phyloP scores from a whole-genome alignment of 192 early-diverging fungal genomes.

The Cladochytrium replicatum region DNA sequence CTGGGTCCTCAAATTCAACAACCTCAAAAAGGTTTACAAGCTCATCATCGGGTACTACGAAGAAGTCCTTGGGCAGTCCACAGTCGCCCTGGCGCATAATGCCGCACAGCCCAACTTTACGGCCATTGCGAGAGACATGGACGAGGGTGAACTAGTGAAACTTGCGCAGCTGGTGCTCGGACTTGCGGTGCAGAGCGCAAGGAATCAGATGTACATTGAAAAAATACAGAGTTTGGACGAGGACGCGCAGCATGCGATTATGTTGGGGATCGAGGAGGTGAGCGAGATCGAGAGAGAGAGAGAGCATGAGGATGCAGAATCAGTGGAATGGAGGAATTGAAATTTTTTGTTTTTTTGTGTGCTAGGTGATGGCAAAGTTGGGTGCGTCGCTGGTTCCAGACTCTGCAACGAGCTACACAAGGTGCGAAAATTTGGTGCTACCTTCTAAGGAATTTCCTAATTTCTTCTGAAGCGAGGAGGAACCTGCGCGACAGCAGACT shows the following conservation, averaged over 20 bases:
- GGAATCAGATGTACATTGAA: slow-evolving; percentile 75
- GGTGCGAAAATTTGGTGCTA: no score
- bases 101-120: slow-evolving; percentile 69
- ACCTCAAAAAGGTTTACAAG: slow-evolving; percentile 81
- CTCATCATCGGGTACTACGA: slow-evolving; percentile 79
- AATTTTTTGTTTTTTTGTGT: no score
- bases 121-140: slow-evolving; percentile 71
- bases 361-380: no score
- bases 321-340: no score
- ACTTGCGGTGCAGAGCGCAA: slow-evolving; percentile 75
- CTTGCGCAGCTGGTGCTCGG: slow-evolving; percentile 75
- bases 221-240: slow-evolving; percentile 68
- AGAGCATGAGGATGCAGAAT: slow-evolving; percentile 6
- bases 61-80: slow-evolving; percentile 64
- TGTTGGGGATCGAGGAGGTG: slow-evolving; percentile 85
- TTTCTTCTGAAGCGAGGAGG: no score
- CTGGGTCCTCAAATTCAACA: slow-evolving; percentile 92
- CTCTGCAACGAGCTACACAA: no score
- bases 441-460: no score
- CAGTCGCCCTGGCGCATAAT: slow-evolving; percentile 43
- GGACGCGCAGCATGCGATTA: slow-evolving; percentile 70
- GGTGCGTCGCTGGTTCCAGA: no score
- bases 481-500: no score
- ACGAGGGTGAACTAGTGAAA: slow-evolving; percentile 61
- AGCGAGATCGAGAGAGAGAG: slow-evolving; percentile 6